Evolutionary conservation across 495 filamentous ascomycete species (phyloP).

Genomic region (Aspergillus heteromorphus): DNA sequence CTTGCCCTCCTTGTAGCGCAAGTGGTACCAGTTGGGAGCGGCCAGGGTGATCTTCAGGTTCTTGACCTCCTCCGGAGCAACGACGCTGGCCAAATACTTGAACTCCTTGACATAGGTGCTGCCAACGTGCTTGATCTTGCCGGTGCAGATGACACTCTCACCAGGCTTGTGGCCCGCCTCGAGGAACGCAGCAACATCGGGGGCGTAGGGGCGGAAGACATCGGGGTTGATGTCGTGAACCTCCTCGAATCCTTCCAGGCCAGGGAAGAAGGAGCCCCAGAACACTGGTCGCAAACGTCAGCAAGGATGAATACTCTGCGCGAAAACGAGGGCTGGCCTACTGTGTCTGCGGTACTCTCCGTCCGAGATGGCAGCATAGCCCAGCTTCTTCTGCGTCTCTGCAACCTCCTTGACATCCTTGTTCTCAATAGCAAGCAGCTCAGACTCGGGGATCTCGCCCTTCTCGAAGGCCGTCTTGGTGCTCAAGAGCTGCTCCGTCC

Average conservation of each 20-base stretch:
- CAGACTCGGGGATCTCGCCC: conserved; percentile 31
- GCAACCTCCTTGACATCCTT: conserved; percentile 62
- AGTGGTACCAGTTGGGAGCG: conserved; percentile 69
- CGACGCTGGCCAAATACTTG: conserved; percentile 58
- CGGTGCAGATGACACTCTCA: conserved; percentile 66
- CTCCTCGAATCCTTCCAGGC: conserved; percentile 65
- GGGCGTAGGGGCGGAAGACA: conserved; percentile 70
- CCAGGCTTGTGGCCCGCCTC: conserved; percentile 68
- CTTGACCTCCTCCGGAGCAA: conserved; percentile 53
- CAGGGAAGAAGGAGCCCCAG: conserved; percentile 73
- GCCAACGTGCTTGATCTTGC: conserved; percentile 64
- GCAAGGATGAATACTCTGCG: neutral
- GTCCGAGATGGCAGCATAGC: conserved; percentile 64
- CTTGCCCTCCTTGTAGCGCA: conserved; percentile 64
- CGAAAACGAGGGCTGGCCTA: conserved; percentile 19
- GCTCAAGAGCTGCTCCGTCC: conserved; percentile 64
- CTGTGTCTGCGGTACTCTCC: conserved; percentile 71
- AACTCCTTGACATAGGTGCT: conserved; percentile 61
- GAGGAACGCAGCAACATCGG: conserved; percentile 71
- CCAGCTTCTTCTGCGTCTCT: conserved; percentile 58
- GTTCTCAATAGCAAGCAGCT: conserved; percentile 53
- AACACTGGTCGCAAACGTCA: conserved; percentile 40
- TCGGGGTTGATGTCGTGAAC: conserved; percentile 51
- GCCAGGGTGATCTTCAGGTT: conserved; percentile 71
- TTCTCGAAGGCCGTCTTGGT: conserved; percentile 54